Conservation (phyloP, 257 asterid genomes). For the Echites panduratus region DNA sequence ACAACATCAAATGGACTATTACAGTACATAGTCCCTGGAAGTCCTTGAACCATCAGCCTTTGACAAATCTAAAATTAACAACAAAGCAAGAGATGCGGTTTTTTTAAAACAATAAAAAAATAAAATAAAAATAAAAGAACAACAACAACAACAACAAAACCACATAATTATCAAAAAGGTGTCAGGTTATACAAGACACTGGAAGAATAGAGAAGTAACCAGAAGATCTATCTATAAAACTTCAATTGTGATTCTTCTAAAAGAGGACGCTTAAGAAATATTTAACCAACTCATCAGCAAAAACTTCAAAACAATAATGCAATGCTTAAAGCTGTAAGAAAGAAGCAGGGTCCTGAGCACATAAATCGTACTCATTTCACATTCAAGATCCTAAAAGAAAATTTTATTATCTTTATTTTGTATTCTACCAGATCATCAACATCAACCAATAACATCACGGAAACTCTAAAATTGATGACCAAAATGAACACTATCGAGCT, state of each 20-base stretch:
- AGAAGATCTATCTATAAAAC: not conserved
- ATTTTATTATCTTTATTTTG: not conserved
- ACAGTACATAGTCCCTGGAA: conserved; percentile 68
- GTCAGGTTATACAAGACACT: no score
- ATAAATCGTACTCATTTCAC: not conserved
- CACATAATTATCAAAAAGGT: not conserved
- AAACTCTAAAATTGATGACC: not conserved
- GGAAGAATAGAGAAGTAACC: no score
- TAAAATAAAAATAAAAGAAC: no score
- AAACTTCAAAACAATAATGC: not conserved
- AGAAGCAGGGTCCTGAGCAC: not conserved
- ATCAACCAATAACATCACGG: not conserved
- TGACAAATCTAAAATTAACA: conserved; percentile 52
- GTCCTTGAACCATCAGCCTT: conserved; percentile 94
- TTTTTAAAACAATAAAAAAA: no score
- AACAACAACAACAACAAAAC: not conserved
- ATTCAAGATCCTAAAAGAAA: not conserved
- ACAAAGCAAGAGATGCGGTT: not conserved
- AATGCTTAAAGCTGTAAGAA: not conserved
- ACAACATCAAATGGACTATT: conserved; percentile 67
- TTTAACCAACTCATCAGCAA: not conserved
- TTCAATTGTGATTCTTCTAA: not conserved
- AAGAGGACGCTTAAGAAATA: not conserved
- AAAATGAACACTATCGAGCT: not conserved
- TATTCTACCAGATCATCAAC: not conserved